Evolutionary conservation across 2,329 filamentous ascomycete genomes (phyloP), one percentile per base, ranked within the genome.

Genomic region (Talaromyces marneffei): DNA sequence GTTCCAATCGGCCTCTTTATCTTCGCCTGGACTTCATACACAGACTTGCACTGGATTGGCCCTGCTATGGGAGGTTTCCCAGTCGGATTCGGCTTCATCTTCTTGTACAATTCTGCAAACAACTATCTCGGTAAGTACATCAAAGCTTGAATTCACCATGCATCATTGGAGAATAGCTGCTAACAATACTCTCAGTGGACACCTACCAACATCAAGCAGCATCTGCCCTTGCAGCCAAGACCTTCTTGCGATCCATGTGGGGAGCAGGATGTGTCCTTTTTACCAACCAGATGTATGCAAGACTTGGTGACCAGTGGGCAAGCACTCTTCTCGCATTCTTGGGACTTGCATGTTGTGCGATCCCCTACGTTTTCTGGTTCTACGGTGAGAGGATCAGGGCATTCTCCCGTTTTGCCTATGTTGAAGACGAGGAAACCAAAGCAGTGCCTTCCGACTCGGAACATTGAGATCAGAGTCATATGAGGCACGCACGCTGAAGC

Each of bases 301-400:
- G 86, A 2, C 79, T 93, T 14, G 86, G 86, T 8, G 82, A 91
- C 73, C 85, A 91, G 71, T 93, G 90, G 90, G 90, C 90, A 0
- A 86, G 85, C 55, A 82, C 83, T 0, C 79, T 94, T 9, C 77
- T 94, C 8, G 90, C 83, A 0, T 92, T 92, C 67, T 80, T 95
- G 66, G 85, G 83, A 16, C 77, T 95, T 5, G 87, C 84, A 0
- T 95, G 91, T 77, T 95, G 91, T 72, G 84, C 80, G 0, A 95
- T 95, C 66, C 91, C 91, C 0, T 96, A 87, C 72, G 74, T 90
- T 27, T 96, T 96, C 76, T 96, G 88, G 80, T 85, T 80, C 69
- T 91, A 85, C 67, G 91, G 91, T 3, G 89, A 86, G 16, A 72
- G 73, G 4, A 95, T 96, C 66, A 81, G 91, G 4, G 79, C 78